phyloP scores from a whole-genome alignment of 2,329 filamentous ascomycete genomes.

The Aspergillus phoenicis region DNA sequence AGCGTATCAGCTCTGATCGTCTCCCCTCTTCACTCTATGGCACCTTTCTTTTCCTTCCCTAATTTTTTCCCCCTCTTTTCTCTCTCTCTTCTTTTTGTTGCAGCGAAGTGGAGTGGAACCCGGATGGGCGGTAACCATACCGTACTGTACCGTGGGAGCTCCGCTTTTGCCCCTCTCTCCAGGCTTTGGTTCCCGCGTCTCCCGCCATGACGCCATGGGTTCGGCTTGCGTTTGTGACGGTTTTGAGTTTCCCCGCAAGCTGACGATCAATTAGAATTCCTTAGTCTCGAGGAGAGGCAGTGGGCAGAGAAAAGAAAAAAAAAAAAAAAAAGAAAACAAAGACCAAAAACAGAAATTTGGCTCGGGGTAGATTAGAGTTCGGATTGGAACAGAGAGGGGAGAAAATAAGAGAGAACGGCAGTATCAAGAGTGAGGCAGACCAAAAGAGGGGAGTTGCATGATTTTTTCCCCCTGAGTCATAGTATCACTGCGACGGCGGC shows the following conservation, averaged over 20 bases:
- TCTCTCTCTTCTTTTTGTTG: neutral
- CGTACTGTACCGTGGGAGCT: constrained; percentile 14
- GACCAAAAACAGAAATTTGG: neutral
- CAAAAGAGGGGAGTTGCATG: neutral
- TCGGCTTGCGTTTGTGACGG: constrained; percentile 11
- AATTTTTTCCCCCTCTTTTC: too few relatives aligned
- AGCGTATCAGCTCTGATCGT: neutral
- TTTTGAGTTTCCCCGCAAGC: constrained; percentile 21
- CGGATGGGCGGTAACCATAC: constrained; percentile 10
- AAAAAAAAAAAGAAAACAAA: neutral
- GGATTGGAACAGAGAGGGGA: neutral
- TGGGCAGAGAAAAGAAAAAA: neutral
- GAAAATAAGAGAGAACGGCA: neutral
- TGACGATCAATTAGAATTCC: constrained; percentile 12
- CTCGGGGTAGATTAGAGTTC: neutral
- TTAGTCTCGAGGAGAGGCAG: too few relatives aligned
- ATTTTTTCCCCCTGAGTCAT: neutral
- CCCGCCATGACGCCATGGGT: constrained; percentile 25
- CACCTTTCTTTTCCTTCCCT: neutral
- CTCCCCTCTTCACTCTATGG: neutral
- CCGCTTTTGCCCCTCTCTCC: constrained; percentile 6
- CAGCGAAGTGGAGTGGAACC: constrained; percentile 6
- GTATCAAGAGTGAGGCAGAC: neutral
- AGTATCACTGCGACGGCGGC: neutral
- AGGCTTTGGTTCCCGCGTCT: constrained; percentile 10